Percentiles rank a stretch among this genome's conserved stretches.
These are phyloP conservation scores for Cicer judaicum DNA, from an alignment of 306 rosid species.

Conservation along the genomic window DNA sequence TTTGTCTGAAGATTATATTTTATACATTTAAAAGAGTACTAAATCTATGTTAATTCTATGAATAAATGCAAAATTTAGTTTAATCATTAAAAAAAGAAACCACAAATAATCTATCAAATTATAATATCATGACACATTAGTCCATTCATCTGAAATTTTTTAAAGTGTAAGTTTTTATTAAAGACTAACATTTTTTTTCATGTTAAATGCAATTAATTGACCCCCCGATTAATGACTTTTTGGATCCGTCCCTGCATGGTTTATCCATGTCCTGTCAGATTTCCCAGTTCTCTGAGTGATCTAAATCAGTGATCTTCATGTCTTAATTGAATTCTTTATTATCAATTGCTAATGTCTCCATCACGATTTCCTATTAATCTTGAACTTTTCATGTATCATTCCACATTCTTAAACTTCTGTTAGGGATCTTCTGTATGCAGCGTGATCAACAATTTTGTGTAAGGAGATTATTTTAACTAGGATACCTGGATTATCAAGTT, in stretches of 20 bases:
- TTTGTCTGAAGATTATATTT: too few relatives aligned
- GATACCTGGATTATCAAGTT: constrained; percentile 12
- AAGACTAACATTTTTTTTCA: too few relatives aligned
- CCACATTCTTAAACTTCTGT: constrained; percentile 8
- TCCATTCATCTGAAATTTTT: too few relatives aligned
- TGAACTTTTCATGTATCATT: constrained; percentile 1
- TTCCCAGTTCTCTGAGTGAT: constrained; percentile 31
- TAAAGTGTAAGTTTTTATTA: too few relatives aligned
- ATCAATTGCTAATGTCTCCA: constrained; percentile 29
- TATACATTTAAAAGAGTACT: too few relatives aligned
- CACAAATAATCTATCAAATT: too few relatives aligned
- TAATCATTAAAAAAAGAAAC: too few relatives aligned
- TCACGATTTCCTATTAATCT: not conserved
- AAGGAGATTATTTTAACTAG: not conserved
- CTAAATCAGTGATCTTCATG: constrained; percentile 20
- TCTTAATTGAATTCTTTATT: constrained; percentile 27
- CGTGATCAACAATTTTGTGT: not conserved
- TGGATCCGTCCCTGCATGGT: not conserved
- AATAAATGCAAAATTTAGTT: too few relatives aligned
- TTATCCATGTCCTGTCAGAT: constrained; percentile 13
- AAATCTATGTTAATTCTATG: too few relatives aligned
- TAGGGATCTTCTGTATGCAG: not conserved
- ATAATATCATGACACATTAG: too few relatives aligned
- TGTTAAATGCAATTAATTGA: too few relatives aligned
- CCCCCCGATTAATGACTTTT: too few relatives aligned